A percentile compares a stretch with the other conserved stretches of the same genome.
Evolutionary conservation across 192 early-diverging fungal genomes (phyloP).

Genomic region (Backusella circina): DNA sequence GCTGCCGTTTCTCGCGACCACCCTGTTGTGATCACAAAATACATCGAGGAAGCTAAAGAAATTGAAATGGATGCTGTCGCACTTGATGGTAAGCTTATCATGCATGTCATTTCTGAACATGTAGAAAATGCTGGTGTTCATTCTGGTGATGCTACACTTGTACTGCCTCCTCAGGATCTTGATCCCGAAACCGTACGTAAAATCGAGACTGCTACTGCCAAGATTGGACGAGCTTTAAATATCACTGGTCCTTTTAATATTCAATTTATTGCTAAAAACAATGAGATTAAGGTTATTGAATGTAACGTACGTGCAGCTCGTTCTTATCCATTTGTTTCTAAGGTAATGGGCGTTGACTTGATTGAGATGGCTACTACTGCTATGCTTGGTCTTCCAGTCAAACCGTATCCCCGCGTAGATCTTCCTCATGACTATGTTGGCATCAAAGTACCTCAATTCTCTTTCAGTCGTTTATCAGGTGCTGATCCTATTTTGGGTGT

Average conservation of each 20-base stretch:
- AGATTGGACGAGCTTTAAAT: constrained; percentile 89
- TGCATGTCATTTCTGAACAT: constrained; percentile 97
- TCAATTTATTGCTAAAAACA: constrained; percentile 99
- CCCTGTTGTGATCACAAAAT: constrained; percentile 98
- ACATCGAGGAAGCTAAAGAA: constrained; percentile 97
- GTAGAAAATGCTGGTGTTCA: constrained; percentile 99
- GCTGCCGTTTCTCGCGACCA: constrained; percentile 89
- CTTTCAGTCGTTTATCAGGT: constrained; percentile 90
- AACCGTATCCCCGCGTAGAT: constrained; percentile 73
- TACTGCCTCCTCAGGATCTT: constrained; percentile 93
- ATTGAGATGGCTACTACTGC: constrained; percentile 97
- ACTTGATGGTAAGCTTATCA: constrained; percentile 83
- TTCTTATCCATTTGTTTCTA: constrained; percentile 97
- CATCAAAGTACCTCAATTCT: constrained; percentile 98
- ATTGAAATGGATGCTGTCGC: constrained; percentile 99
- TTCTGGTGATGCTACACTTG: constrained; percentile 96
- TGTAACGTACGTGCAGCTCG: constrained; percentile 97
- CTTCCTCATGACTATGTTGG: constrained; percentile 81
- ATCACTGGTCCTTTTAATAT: constrained; percentile 99
- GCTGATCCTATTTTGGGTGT: constrained; percentile 98
- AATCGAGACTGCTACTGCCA: constrained; percentile 87
- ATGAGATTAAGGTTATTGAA: constrained; percentile 99
- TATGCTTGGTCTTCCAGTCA: constrained; percentile 81
- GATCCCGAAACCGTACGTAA: constrained; percentile 92
- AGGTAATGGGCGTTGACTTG: constrained; percentile 91